phyloP scores from a whole-genome alignment of 139 green algal genomes.

The Haematococcus lacustris region DNA sequence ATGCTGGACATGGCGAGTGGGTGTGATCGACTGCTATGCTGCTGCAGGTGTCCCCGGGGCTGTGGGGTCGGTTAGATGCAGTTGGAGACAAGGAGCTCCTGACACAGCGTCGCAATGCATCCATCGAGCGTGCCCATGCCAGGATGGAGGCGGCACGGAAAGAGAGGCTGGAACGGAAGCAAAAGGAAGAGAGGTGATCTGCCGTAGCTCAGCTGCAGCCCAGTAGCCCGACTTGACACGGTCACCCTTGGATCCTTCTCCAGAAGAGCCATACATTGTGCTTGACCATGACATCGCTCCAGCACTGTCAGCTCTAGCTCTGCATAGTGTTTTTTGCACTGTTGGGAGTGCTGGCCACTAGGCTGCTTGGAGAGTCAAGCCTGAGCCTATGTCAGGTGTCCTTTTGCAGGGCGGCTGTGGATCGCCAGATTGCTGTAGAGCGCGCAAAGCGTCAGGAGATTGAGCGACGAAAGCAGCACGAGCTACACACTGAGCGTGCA shows the following conservation, averaged over 20 bases:
- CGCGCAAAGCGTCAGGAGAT: slow-evolving; percentile 25
- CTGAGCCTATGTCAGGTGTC: not conserved
- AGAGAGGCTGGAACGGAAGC: slow-evolving; percentile 23
- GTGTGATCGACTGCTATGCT: not conserved
- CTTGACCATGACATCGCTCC: not conserved
- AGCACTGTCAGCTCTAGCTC: too few species aligned
- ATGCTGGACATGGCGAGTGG: too few species aligned
- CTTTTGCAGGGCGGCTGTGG: slow-evolving; percentile 21
- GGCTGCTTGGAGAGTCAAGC: too few species aligned
- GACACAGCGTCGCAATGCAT: slow-evolving; percentile 30
- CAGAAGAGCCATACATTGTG: not conserved
- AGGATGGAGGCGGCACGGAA: slow-evolving; percentile 20
- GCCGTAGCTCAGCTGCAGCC: not conserved
- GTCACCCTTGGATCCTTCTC: not conserved
- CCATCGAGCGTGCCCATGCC: slow-evolving; percentile 32
- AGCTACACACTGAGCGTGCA: slow-evolving; percentile 39
- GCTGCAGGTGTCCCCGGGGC: slow-evolving; percentile 24
- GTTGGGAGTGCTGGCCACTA: too few species aligned
- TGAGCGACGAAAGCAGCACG: slow-evolving; percentile 31
- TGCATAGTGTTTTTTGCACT: too few species aligned
- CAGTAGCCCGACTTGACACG: not conserved
- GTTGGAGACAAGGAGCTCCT: slow-evolving; percentile 17
- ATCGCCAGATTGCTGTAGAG: slow-evolving; percentile 43
- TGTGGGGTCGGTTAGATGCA: slow-evolving; percentile 36
- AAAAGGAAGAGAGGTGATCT: slow-evolving; percentile 45